Base-by-base conservation (phyloP, 2,329 filamentous ascomycete genomes). In the Exophiala aquamarina region DNA sequence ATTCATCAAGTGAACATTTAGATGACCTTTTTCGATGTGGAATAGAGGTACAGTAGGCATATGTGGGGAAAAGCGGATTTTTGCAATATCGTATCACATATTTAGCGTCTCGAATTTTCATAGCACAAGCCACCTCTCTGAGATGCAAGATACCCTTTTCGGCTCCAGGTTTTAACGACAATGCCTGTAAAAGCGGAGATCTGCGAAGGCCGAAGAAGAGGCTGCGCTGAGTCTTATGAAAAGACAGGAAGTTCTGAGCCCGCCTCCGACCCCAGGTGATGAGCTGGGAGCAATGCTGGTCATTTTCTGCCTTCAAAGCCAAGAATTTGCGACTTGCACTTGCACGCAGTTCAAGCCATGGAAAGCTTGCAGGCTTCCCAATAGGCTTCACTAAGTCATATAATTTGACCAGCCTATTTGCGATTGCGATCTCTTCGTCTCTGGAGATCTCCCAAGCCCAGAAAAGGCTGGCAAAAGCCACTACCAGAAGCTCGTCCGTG, bases 401-500 rank as follows among this genome's bases (percentile, higher is more conserved):
- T n/a, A 40, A 20, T 23, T 14, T 10, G 18, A 40, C 3, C 17
- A 40, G 15, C 37, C 37, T 20, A 19, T 14, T 40, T 9, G 37
- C 37, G 14, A 19, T 28, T 40, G 15, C 17, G 20, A 23, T 23
- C 13, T 40, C 15, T 23, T 21, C 37, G 23, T 19, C 19, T 40
- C 23, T 40, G 8, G 13, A 21, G 9, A 40, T 19, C 10, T 40
- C 19, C 43, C 43, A 46, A 8, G 32, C 43, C 34, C 17, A 35
- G 15, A 41, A 29, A 9, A 39, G n/a, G 35, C 34, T 31, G 8
- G 36, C 43, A 23, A 46, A 26, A 15, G 36, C 43, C n/a, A 32
- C 14, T n/a, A 41, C 13, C 34, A 46, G 21, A 8, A 52, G 42
- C 26, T 58, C 31, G 13, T 57, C 47, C 7, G 57, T 19, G 3